A percentile compares a stretch with the other conserved stretches of the same genome.
Conservation (phyloP, 495 filamentous ascomycete genomes). For the Rusavskia elegans region DNA sequence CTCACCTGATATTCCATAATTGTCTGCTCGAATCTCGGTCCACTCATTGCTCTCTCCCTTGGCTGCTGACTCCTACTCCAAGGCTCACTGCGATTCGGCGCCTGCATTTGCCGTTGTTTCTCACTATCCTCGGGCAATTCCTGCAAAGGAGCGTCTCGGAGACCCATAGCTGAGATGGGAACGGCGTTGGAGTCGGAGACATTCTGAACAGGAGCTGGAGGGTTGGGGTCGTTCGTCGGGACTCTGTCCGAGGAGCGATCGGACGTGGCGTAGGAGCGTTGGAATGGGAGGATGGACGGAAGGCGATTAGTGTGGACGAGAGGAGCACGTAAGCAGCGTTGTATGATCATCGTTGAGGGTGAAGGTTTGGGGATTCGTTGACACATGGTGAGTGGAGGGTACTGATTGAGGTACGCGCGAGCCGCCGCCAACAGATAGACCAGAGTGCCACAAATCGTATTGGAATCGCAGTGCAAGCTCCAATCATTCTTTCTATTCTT, state of each 20-base stretch:
- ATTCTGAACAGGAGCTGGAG: conserved; percentile 28
- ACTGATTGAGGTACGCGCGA: too few species aligned
- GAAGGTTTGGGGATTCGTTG: too few species aligned
- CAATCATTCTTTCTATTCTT: too few species aligned
- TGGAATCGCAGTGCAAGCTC: too few species aligned
- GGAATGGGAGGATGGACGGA: not conserved
- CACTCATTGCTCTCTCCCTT: conserved; percentile 66
- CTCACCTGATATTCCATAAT: conserved; percentile 74
- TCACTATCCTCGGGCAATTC: conserved; percentile 47
- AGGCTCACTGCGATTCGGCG: conserved; percentile 64
- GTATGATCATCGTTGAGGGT: not conserved
- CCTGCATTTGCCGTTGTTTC: conserved; percentile 48
- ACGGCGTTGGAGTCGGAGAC: conserved; percentile 46
- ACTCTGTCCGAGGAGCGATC: conserved; percentile 4
- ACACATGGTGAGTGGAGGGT: too few species aligned
- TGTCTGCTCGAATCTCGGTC: conserved; percentile 93
- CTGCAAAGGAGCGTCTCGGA: conserved; percentile 27
- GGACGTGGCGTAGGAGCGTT: conserved; percentile 4
- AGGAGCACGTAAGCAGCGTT: not conserved
- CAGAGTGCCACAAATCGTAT: too few species aligned
- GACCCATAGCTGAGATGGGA: conserved; percentile 32
- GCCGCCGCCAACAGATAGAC: too few species aligned
- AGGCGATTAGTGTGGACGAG: not conserved
- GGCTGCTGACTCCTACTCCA: conserved; percentile 80
- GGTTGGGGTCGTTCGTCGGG: conserved; percentile 28